These are phyloP conservation scores for Colletotrichum higginsianum DNA, from an alignment of 2,329 filamentous ascomycete species.

Conservation along the genomic window DNA sequence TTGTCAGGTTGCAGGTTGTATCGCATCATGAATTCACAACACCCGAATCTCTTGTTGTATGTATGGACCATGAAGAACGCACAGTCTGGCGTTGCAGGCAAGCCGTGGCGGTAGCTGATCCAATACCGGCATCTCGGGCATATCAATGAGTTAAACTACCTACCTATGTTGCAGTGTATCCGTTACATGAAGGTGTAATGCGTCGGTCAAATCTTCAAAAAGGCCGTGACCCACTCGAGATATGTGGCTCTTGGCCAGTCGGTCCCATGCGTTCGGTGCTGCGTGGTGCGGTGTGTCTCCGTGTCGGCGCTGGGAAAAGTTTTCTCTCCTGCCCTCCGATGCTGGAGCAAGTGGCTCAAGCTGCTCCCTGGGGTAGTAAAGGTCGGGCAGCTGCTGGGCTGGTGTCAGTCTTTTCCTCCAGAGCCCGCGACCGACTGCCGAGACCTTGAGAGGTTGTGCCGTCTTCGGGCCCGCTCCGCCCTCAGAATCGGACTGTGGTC, in stretches of 20 bases:
- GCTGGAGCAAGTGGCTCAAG: constrained; percentile 10
- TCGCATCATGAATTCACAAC: not conserved
- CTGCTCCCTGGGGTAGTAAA: not conserved
- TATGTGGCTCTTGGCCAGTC: constrained; percentile 15
- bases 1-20: not conserved
- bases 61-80: not conserved
- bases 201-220: constrained; percentile 22
- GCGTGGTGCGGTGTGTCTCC: constrained; percentile 1
- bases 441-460: constrained; percentile 8
- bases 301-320: constrained; percentile 10
- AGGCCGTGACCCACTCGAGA: constrained; percentile 7
- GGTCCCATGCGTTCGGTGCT: not conserved
- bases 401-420: not conserved
- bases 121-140: constrained; percentile 20
- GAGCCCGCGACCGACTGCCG: constrained; percentile 19
- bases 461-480: constrained; percentile 28
- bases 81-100: not conserved
- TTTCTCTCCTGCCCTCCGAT: constrained; percentile 6
- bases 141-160: not conserved
- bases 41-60: not conserved
- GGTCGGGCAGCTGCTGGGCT: not conserved
- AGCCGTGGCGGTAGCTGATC: not conserved
- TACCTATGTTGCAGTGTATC: not conserved
- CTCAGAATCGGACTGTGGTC: not conserved
- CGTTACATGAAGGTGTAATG: constrained; percentile 18